These are phyloP conservation scores for Phytophthora sansomeana DNA, from an alignment of 352 stramenopile species.

Conservation along the genomic window DNA sequence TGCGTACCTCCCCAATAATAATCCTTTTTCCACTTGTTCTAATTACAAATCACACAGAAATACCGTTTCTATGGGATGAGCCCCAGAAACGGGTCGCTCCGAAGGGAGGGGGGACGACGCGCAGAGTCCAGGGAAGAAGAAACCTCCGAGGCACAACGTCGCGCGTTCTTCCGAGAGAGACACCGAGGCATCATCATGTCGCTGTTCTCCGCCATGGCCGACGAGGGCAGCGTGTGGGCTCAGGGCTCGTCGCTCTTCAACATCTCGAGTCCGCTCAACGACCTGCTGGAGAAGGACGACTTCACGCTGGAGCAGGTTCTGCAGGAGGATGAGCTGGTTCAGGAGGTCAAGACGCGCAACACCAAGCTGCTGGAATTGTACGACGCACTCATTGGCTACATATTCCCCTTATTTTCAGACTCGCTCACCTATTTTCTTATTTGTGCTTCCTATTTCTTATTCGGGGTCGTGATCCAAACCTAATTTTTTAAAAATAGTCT, in stretches of 20 bases:
- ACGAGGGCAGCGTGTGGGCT: slow-evolving; percentile 85
- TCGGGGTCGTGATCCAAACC: too few relatives aligned
- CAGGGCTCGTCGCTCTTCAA: slow-evolving; percentile 89
- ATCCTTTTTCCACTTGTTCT: not conserved
- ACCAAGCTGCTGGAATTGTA: slow-evolving; percentile 96
- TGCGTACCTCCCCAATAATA: slow-evolving; percentile 6
- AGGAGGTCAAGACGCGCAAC: slow-evolving; percentile 97
- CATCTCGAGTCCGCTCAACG: slow-evolving; percentile 94
- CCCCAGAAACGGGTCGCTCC: slow-evolving; percentile 34
- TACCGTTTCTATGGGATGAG: too few relatives aligned
- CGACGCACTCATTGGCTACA: too few relatives aligned
- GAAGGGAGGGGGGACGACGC: slow-evolving; percentile 28
- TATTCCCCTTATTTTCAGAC: slow-evolving; percentile 9
- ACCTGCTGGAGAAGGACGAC: slow-evolving; percentile 93
- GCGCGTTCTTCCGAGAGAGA: slow-evolving; percentile 5
- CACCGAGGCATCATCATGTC: slow-evolving; percentile 59
- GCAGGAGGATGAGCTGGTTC: slow-evolving; percentile 96
- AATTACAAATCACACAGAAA: too few relatives aligned
- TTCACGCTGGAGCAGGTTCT: slow-evolving; percentile 96
- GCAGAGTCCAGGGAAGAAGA: slow-evolving; percentile 39
- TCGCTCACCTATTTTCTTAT: slow-evolving; percentile 2
- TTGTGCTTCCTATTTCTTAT: too few relatives aligned
- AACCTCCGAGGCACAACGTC: slow-evolving; percentile 34
- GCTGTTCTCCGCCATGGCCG: slow-evolving; percentile 84
- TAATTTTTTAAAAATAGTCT: too few relatives aligned